Base-by-base conservation (phyloP, 2,329 filamentous ascomycete genomes). In the Leptodontidium sp. region DNA sequence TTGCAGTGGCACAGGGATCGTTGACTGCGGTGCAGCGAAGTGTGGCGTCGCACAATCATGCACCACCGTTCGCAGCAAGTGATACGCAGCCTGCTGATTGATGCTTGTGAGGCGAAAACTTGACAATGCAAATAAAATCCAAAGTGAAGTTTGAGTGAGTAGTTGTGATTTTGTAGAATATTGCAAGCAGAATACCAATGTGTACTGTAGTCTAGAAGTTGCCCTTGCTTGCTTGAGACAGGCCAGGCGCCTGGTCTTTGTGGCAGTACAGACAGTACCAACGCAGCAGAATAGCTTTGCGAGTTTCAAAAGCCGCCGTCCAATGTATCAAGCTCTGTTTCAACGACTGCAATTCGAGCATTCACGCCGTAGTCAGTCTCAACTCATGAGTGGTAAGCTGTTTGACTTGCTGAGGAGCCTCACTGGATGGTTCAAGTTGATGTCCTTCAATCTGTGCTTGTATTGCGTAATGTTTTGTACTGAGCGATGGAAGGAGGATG, bases 11-110 rank as follows among this genome's bases (percentile, higher is more conserved):
- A 32, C 55, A 59, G 55, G 59, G 59, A 35, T 62, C 59, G 24
- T 49, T 62, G n/a, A 50, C 59, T 62, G 57, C 35, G 35, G 57
- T 55, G 52, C 50, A 29, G 8, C 24, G 52, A 55, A 35, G 26
- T 45, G 57, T 50, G 59, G 59, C 59, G 59, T 62, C 26, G 32
- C 58, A 47, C 58, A 58, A 55, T 40, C 53, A 58, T 61, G 38
- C 58, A 61, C 58, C 58, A 40, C 58, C 24, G 58, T 61, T 61
- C 58, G 8, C 59, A 49, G 45, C 49, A 29, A 38, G 29, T 38
- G 43, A 35, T 49, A 35, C n/a, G 59, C 29, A 47, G 58, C 26
- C 43, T 49, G 43, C 26, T 62, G 43, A 35, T 50, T 61, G 38
- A 61, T 61, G 55, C 5, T 24, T 52, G 49, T 14, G 55, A 58